phyloP scores from a whole-genome alignment of 1,284 basidiomycete species.

The Leccinum pachyderme region DNA sequence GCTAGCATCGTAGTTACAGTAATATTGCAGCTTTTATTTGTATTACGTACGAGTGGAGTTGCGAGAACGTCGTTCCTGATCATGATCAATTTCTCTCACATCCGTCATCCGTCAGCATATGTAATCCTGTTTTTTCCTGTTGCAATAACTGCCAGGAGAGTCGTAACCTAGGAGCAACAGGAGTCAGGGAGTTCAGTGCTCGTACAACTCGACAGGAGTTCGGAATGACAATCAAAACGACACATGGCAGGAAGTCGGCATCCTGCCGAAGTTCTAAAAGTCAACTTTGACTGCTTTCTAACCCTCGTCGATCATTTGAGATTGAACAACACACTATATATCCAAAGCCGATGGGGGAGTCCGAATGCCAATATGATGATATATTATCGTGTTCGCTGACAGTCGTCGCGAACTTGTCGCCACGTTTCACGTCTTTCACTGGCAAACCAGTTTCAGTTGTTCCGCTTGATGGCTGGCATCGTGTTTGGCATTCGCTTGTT shows the following conservation, averaged over 20 bases:
- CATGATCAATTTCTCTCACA: background rate
- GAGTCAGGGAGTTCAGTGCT: background rate
- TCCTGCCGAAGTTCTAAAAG: background rate
- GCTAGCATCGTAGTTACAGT: background rate
- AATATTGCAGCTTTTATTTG: background rate
- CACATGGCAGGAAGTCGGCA: background rate
- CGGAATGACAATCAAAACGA: background rate
- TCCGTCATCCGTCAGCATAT: background rate
- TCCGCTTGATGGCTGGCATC: background rate
- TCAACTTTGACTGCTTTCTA: background rate
- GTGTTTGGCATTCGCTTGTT: background rate
- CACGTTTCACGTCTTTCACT: slow-evolving; percentile 12
- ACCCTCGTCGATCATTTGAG: background rate
- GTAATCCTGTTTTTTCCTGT: background rate
- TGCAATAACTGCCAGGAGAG: background rate
- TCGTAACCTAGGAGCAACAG: background rate
- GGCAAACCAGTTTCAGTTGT: slow-evolving; percentile 13
- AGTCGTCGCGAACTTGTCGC: background rate
- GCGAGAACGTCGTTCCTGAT: background rate
- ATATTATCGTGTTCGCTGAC: background rate
- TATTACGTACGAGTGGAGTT: background rate
- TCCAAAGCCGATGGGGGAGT: background rate
- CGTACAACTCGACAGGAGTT: background rate
- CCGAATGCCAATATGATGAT: background rate
- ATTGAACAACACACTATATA: background rate